phyloP scores from a whole-genome alignment of 1,139 yeast genomes.

The Williopsis jadinii region DNA sequence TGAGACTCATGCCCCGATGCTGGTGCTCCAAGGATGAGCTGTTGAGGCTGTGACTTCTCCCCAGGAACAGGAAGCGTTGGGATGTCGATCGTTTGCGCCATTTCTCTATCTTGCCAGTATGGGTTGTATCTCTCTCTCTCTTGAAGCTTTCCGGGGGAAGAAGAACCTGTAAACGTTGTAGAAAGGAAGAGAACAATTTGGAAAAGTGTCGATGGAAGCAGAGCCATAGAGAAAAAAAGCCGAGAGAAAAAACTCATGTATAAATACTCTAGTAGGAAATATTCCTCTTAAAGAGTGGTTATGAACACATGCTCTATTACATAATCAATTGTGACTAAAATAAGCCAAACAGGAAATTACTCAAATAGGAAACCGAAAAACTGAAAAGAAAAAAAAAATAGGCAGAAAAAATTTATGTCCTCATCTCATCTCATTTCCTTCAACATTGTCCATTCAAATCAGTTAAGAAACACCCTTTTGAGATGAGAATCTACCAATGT shows the following conservation, averaged over 20 bases:
- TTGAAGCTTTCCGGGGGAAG: neutral
- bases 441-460: too few species aligned
- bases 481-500: slow-evolving; percentile 89
- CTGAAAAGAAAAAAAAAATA: too few species aligned
- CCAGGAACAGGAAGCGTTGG: slow-evolving; percentile 61
- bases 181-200: too few species aligned
- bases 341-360: neutral
- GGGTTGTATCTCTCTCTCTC: neutral
- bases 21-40: slow-evolving; percentile 14
- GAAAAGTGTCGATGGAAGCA: neutral
- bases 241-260: too few species aligned
- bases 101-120: neutral
- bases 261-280: too few species aligned
- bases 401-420: too few species aligned
- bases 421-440: slow-evolving; percentile 1
- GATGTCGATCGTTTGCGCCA: slow-evolving; percentile 37
- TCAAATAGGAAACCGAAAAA: too few species aligned
- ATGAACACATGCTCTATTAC: neutral
- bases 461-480: too few species aligned
- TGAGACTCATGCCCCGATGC: slow-evolving; percentile 21
- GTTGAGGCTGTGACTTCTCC: slow-evolving; percentile 26
- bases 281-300: too few species aligned
- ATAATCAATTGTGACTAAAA: neutral
- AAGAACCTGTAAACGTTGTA: neutral
- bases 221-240: neutral